Evolutionary conservation across 371 early-diverging fungal genomes (phyloP).

Genomic region (Mortierella sp.): DNA sequence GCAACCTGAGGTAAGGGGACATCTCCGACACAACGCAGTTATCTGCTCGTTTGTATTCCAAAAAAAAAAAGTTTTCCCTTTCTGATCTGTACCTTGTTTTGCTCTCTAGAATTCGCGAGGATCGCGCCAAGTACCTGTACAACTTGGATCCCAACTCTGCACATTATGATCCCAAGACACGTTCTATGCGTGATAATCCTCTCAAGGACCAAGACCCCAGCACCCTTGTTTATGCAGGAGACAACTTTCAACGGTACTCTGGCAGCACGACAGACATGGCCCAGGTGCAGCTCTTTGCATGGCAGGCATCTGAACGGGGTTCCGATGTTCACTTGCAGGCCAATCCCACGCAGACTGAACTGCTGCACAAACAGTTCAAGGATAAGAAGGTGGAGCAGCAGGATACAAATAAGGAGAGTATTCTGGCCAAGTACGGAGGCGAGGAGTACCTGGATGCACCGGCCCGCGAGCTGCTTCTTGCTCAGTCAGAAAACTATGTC

Average conservation of each 20-base stretch:
- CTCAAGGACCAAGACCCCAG: conserved; percentile 71
- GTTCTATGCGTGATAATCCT: conserved; percentile 98
- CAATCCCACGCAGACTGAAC: conserved; percentile 94
- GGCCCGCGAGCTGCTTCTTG: conserved; percentile 85
- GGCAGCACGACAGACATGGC: conserved; percentile 87
- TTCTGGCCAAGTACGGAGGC: conserved; percentile 93
- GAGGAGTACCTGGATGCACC: conserved; percentile 92
- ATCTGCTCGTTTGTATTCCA: neutral
- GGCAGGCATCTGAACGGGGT: conserved; percentile 91
- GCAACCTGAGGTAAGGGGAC: conserved; percentile 83
- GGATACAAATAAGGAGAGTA: conserved; percentile 75
- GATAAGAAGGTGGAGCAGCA: conserved; percentile 83
- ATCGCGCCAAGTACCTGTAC: conserved; percentile 96
- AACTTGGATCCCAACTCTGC: conserved; percentile 96
- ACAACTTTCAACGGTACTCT: conserved; percentile 92
- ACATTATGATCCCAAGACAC: conserved; percentile 98
- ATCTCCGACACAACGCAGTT: neutral
- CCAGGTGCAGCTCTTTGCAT: conserved; percentile 89
- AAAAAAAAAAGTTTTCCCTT: neutral
- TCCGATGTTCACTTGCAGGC: conserved; percentile 89
- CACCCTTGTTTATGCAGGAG: conserved; percentile 80
- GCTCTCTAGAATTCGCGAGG: conserved; percentile 90
- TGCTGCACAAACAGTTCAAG: conserved; percentile 87
- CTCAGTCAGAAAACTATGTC: conserved; percentile 93
- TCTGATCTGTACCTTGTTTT: neutral